Evolutionary conservation across 2,329 filamentous ascomycete genomes (phyloP), one percentile per base, ranked within the genome.

Genomic region (Chaetomiaceae sp.): DNA sequence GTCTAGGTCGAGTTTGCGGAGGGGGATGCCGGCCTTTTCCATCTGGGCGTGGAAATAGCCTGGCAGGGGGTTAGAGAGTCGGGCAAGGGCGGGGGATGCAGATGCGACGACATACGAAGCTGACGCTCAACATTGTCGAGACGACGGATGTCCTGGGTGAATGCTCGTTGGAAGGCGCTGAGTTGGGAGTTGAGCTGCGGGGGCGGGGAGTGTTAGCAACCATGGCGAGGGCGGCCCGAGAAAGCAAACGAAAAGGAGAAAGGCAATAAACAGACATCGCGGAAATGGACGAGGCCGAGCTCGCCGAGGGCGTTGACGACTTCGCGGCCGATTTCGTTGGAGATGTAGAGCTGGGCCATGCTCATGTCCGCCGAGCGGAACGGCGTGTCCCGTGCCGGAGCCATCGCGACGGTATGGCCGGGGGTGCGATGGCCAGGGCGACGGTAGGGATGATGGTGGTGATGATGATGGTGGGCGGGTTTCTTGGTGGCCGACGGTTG

Each of bases 351-450:
- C 84, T 99, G 93, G 66, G 95, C 95, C 86, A 99, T 86, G 80
- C 90, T 96, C 93, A 99, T 99, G 73, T 96, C 89, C 88, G 90
- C 89, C 69, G 93, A 99, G 81, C 95, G 92, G 85, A 99, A 97
- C 77, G 96, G 88, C 72, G 91, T 96, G 75, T 97, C 90, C 75
- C 89, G 74, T 69, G 75, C 73, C 61, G 78, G 75, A 71, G 81
- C 81, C 83, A 86, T 86, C 58, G 55, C 55, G 46, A 35, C 49
- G 38, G 47, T 51, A 37, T 33, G 48, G 44, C 37, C 35, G 23
- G 39, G 40, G 51, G 10, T 44, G 51, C 51, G 50, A 51, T 55
- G 47, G 39, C 49, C 42, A 23, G 40, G 53, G 38, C 39, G 44
- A 45, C 46, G 41, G 27, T 35, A 44, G 47, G 39, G 41, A 39